A percentile compares a stretch with the other conserved stretches of the same genome.
These are phyloP conservation scores for Trametes maxima DNA, from an alignment of 768 basidiomycete species.

Conservation along the genomic window DNA sequence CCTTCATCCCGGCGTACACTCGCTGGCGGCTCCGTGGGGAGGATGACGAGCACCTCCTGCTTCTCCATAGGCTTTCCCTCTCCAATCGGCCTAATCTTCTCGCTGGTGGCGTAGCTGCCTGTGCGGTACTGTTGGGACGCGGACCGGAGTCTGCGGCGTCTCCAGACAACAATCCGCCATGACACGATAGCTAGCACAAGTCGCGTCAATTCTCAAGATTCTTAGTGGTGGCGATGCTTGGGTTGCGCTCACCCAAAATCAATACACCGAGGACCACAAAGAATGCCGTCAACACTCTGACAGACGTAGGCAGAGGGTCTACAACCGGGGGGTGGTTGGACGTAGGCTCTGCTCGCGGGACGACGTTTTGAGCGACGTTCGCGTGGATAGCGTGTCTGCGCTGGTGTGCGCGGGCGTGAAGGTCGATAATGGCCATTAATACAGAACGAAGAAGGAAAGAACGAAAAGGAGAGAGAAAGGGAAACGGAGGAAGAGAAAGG, in stretches of 20 bases:
- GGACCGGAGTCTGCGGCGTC: constrained; percentile 17
- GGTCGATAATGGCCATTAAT: constrained; percentile 21
- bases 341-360: neutral
- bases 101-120: constrained; percentile 19
- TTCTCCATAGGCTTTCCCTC: constrained; percentile 21
- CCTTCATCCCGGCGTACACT: constrained; percentile 13
- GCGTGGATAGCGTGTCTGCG: neutral
- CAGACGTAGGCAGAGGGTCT: constrained; percentile 17
- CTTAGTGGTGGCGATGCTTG: neutral
- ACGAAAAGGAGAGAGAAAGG: constrained; percentile 9
- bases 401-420: constrained; percentile 8
- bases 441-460: constrained; percentile 14
- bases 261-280: constrained; percentile 24
- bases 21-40: constrained; percentile 23
- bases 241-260: constrained; percentile 20
- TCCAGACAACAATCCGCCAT: constrained; percentile 27
- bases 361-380: constrained; percentile 4
- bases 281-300: constrained; percentile 21
- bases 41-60: constrained; percentile 19
- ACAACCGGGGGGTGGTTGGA: constrained; percentile 11
- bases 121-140: constrained; percentile 23
- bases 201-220: neutral
- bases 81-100: constrained; percentile 22
- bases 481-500: constrained; percentile 18
- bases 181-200: constrained; percentile 15